Conservation (phyloP, 768 basidiomycete genomes). For the Lyophyllum semitale region DNA sequence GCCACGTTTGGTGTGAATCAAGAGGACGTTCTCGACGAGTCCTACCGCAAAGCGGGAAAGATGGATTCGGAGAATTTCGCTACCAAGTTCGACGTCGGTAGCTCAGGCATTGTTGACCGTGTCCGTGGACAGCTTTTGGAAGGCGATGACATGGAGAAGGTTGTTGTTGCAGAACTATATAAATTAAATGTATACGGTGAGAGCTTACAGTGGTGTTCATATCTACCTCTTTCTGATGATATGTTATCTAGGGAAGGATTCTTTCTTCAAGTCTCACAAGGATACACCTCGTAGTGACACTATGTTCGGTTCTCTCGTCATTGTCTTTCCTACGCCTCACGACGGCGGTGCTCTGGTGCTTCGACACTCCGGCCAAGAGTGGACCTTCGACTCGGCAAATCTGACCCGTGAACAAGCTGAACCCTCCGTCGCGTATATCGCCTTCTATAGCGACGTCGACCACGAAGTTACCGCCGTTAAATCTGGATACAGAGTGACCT, state of each 20-base stretch:
- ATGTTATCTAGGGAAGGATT: constrained; percentile 36
- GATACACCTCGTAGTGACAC: constrained; percentile 44
- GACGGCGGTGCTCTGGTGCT: constrained; percentile 46
- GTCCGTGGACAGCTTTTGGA: constrained; percentile 13
- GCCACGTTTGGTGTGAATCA: constrained; percentile 40
- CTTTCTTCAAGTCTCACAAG: constrained; percentile 52
- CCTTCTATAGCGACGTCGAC: constrained; percentile 41
- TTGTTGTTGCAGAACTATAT: constrained; percentile 30
- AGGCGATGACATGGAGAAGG: constrained; percentile 13
- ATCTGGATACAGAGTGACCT: constrained; percentile 40
- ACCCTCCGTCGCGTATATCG: constrained; percentile 34
- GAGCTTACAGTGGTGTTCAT: not conserved
- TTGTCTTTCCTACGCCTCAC: constrained; percentile 47
- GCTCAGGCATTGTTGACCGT: constrained; percentile 1
- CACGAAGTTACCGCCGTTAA: constrained; percentile 38
- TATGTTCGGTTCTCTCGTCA: constrained; percentile 56
- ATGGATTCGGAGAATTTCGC: constrained; percentile 38
- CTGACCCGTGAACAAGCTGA: constrained; percentile 4
- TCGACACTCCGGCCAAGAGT: constrained; percentile 31
- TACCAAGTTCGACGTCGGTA: constrained; percentile 25
- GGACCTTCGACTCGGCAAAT: constrained; percentile 32
- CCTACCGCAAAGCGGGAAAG: constrained; percentile 49
- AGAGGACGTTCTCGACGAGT: constrained; percentile 42
- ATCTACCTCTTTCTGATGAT: not conserved
- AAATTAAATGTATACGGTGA: constrained; percentile 43